Evolutionary conservation across 1,139 yeast species (phyloP).

Genomic region (Kurtzmaniella quercitrusa): DNA sequence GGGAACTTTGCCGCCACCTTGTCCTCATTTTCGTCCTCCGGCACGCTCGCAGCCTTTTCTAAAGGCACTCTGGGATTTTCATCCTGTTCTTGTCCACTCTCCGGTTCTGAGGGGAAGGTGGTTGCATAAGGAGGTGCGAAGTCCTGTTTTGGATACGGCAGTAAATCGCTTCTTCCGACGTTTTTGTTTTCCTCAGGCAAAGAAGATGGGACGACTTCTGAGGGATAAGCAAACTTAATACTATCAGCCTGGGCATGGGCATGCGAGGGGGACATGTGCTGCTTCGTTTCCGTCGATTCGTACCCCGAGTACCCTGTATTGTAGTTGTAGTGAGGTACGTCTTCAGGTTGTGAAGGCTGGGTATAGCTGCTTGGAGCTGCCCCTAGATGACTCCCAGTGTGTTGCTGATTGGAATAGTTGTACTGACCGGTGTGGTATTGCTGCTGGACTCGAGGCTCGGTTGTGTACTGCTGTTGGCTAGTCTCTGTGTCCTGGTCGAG

Average conservation of each 20-base stretch:
- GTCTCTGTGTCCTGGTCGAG: too few relatives aligned
- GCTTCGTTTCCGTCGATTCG: background rate
- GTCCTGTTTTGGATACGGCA: conserved; percentile 4
- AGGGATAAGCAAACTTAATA: background rate
- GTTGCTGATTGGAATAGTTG: background rate
- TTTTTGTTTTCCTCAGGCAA: too few relatives aligned
- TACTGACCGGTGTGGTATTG: too few relatives aligned
- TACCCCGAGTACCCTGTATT: background rate
- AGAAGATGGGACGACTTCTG: background rate
- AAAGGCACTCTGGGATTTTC: conserved; percentile 1
- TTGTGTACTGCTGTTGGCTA: too few relatives aligned
- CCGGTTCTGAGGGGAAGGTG: conserved; percentile 5
- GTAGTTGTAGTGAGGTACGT: background rate
- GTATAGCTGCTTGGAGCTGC: background rate
- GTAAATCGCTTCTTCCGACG: background rate
- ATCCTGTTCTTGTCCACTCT: background rate
- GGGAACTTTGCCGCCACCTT: conserved; percentile 15
- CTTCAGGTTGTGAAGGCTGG: background rate
- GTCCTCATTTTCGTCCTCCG: conserved; percentile 14
- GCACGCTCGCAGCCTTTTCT: conserved; percentile 9
- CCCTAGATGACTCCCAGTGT: background rate
- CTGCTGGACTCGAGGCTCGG: too few relatives aligned
- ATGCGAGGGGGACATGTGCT: background rate
- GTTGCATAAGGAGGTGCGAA: background rate
- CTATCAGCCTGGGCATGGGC: background rate